Base-by-base conservation (phyloP, 164 flowering plant species). In the Saururus chinensis region DNA sequence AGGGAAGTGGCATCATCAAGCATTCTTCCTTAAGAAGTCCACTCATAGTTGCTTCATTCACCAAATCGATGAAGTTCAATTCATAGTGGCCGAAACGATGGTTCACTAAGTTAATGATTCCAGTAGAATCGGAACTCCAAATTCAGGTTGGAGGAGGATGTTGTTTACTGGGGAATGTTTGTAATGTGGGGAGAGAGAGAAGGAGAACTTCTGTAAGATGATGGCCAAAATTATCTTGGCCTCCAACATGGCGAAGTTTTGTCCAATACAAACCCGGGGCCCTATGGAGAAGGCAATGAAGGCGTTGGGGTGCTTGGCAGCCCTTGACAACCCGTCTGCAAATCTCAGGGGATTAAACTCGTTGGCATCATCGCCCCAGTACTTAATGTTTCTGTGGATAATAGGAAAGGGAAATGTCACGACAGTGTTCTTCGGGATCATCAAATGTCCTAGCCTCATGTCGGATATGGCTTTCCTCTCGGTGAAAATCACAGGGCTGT, bases 341-440 rank as follows among this genome's bases (percentile, higher is more conserved):
- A 80, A 80, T 56, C 81, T 66, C 49, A 54, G 10, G 1, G 80
- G 80, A 21, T 76, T 78, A 72, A 80, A 76, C 42, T 74, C 67
- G 24, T 66, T 66, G 20, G 80, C 78, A 61, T 79, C 82, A 51
- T 70, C 70, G 35, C 79, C 79, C 82, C 82, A 77, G 41, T 63
- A 57, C 45, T 66, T 68, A 57, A 64, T 60, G 62, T 59, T 42
- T 26, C 70, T 51, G n/a, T 74, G 77, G 13, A 74, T 63, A 60
- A 48, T 53, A 13, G 64, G 13, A 8, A 71, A 8, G 0, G 75
- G 75, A 40, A 79, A 63, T 17, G 60, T 10, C 23, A 77, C 4
- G 0, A 9, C 5, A 14, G 70, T 63, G 9, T 56, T 74, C 13
- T 66, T 66, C 2, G 80, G 80, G 54, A 79, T 68, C 60, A 26